Evolutionary conservation across 257 asterid genomes (phyloP).

Genomic region (Anisodus tanguticus): DNA sequence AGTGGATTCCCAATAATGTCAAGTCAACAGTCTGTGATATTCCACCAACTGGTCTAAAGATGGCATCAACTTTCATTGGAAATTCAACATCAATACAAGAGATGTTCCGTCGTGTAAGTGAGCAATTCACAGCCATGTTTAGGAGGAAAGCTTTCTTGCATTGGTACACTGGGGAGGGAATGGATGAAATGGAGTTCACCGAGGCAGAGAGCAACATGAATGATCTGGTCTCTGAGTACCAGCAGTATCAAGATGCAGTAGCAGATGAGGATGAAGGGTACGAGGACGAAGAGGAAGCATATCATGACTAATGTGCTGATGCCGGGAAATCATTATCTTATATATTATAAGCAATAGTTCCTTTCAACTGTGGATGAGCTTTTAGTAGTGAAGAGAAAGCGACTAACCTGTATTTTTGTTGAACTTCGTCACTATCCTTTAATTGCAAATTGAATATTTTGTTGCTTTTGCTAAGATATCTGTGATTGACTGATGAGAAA

Average conservation of each 20-base stretch:
- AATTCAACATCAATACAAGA: constrained; percentile 35
- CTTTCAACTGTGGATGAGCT: constrained; percentile 36
- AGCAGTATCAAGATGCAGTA: constrained; percentile 44
- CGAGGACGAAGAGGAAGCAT: constrained; percentile 40
- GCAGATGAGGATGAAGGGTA: constrained; percentile 45
- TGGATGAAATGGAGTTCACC: constrained; percentile 37
- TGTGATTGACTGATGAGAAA: neutral
- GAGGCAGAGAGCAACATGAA: constrained; percentile 40
- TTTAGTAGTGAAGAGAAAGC: constrained; percentile 14
- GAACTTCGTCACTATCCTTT: neutral
- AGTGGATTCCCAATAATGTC: constrained; percentile 43
- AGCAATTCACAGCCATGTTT: constrained; percentile 37
- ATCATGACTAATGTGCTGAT: constrained; percentile 18
- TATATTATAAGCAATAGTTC: constrained; percentile 27
- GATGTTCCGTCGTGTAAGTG: constrained; percentile 37
- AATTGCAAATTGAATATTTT: constrained; percentile 24
- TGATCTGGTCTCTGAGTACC: constrained; percentile 44
- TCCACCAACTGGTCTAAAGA: constrained; percentile 42
- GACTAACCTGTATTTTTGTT: constrained; percentile 17
- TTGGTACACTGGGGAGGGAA: constrained; percentile 35
- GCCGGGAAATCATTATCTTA: neutral
- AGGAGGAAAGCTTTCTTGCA: constrained; percentile 44
- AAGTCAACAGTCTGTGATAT: constrained; percentile 46
- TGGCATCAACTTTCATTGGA: constrained; percentile 37
- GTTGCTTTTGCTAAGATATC: neutral